These are phyloP conservation scores for Colletotrichum siamense DNA, from an alignment of 2,329 filamentous ascomycete species.

Conservation along the genomic window DNA sequence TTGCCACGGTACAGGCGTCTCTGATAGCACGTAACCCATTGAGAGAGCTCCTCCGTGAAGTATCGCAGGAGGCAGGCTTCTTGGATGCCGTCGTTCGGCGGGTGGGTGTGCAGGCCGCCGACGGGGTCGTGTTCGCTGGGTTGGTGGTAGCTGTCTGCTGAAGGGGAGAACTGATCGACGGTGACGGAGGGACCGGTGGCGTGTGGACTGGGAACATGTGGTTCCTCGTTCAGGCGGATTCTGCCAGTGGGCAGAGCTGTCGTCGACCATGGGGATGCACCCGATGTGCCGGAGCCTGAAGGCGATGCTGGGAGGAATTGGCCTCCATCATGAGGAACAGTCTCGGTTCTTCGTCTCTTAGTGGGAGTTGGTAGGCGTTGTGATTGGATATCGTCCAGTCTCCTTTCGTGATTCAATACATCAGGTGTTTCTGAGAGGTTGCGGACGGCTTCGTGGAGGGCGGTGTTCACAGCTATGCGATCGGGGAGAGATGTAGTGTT, in stretches of 20 bases:
- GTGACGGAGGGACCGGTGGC: not conserved
- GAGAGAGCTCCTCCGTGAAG: conserved; percentile 44
- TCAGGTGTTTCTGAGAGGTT: not conserved
- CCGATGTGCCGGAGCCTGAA: not conserved
- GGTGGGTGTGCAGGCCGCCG: not conserved
- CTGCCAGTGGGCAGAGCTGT: not conserved
- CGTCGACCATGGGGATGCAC: not conserved
- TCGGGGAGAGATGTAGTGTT: not conserved
- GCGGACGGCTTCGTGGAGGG: not conserved
- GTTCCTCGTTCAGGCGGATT: not conserved
- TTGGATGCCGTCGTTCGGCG: conserved; percentile 28
- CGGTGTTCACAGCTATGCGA: not conserved
- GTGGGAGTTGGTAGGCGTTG: not conserved
- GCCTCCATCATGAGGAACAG: not conserved
- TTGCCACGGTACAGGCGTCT: accelerated
- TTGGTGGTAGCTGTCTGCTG: not conserved
- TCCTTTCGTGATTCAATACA: not conserved
- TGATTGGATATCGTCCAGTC: not conserved
- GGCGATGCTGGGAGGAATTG: conserved; percentile 7
- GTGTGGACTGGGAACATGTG: not conserved
- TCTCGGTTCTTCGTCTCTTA: not conserved
- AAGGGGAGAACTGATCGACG: not conserved
- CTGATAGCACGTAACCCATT: conserved; percentile 35
- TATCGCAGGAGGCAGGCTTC: conserved; percentile 44
- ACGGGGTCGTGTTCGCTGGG: not conserved